phyloP scores from a whole-genome alignment of 2,329 filamentous ascomycete genomes.

The Pseudogymnoascus sp. region DNA sequence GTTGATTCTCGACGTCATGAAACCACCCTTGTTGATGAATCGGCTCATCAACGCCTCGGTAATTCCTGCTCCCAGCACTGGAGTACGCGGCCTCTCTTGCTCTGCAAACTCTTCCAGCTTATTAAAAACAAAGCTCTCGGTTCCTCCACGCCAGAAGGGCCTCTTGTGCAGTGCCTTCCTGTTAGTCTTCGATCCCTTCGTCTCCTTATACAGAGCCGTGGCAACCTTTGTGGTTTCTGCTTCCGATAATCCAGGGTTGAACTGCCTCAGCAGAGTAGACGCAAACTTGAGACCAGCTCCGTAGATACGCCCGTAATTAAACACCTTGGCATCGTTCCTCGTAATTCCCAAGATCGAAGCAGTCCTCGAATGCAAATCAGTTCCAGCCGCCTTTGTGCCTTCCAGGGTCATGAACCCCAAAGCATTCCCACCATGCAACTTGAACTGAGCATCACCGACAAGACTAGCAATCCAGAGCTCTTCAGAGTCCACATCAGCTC shows the following conservation, averaged over 20 bases:
- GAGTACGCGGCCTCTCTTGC: conserved; percentile 82
- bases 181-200: conserved; percentile 81
- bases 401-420: conserved; percentile 99
- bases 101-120: conserved; percentile 96
- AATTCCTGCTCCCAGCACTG: conserved; percentile 88
- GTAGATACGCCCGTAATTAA: conserved; percentile 98
- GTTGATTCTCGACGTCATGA: conserved; percentile 94
- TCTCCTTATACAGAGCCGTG: conserved; percentile 72
- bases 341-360: conserved; percentile 89
- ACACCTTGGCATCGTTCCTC: conserved; percentile 90
- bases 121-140: conserved; percentile 97
- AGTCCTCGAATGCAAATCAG: conserved; percentile 89
- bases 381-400: conserved; percentile 87
- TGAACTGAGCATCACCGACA: conserved; percentile 89
- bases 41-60: conserved; percentile 89
- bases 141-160: conserved; percentile 90
- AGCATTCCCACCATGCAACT: conserved; percentile 90
- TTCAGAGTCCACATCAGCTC: conserved; percentile 93
- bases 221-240: conserved; percentile 68
- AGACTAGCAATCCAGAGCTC: conserved; percentile 98
- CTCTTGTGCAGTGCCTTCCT: conserved; percentile 63
- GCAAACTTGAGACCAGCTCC: conserved; percentile 96
- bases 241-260: conserved; percentile 80
- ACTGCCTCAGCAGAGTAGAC: conserved; percentile 79
- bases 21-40: conserved; percentile 80